Evolutionary conservation across 768 basidiomycete genomes (phyloP).

Genomic region (Aureoboletus auriporus): DNA sequence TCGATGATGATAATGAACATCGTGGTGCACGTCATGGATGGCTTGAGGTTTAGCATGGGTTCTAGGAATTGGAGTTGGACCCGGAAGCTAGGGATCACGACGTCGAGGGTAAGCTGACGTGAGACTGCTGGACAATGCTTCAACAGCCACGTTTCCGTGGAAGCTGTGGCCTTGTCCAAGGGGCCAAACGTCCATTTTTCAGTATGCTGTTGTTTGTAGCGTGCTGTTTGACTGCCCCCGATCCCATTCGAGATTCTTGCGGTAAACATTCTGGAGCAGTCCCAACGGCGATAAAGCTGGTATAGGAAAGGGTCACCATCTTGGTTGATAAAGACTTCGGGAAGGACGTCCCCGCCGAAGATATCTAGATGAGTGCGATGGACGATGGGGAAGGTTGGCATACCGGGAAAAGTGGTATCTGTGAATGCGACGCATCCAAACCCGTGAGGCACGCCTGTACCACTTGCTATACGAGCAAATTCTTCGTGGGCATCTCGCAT

Average conservation of each 20-base stretch:
- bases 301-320: conserved; percentile 57
- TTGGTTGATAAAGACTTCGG: conserved; percentile 52
- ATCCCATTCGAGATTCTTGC: conserved; percentile 40
- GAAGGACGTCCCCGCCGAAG: conserved; percentile 48
- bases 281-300: conserved; percentile 59
- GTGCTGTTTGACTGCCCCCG: conserved; percentile 42
- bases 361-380: conserved; percentile 54
- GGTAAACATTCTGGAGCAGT: conserved; percentile 43
- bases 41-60: conserved; percentile 40
- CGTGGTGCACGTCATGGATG: conserved; percentile 39
- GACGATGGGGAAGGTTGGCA: conserved; percentile 60
- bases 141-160: conserved; percentile 36
- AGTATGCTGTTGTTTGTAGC: conserved; percentile 45
- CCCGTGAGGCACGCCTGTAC: conserved; percentile 36
- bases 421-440: conserved; percentile 59
- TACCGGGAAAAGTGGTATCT: conserved; percentile 51
- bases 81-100: conserved; percentile 55
- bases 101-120: conserved; percentile 47
- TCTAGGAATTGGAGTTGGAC: conserved; percentile 44
- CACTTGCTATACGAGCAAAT: conserved; percentile 34
- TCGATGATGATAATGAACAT: conserved; percentile 62
- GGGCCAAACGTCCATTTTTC: conserved; percentile 46
- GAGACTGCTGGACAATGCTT: conserved; percentile 14
- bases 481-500: conserved; percentile 37
- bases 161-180: conserved; percentile 38